A percentile compares a stretch with the other conserved stretches of the same genome.
Conservation (phyloP, 1,139 yeast genomes). For the Sugiyamaella paludigena region DNA sequence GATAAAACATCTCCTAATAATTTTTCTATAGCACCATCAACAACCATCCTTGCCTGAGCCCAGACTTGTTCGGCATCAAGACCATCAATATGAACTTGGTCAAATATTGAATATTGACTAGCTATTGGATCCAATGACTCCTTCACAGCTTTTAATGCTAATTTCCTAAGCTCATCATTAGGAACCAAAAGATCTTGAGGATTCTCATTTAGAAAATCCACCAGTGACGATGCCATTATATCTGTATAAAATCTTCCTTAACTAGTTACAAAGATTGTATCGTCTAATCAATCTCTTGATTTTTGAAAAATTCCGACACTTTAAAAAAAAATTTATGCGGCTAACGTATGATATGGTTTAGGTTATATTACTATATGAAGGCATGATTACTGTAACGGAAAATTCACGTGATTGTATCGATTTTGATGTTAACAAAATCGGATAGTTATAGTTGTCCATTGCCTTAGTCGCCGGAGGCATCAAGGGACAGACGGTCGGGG, state of each 20-base stretch:
- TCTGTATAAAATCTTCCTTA: background rate
- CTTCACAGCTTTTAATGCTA: slow-evolving; percentile 48
- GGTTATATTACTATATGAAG: too few species aligned
- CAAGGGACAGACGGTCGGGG: too few species aligned
- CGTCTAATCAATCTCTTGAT: too few species aligned
- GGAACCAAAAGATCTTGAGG: slow-evolving; percentile 35
- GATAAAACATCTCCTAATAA: slow-evolving; percentile 42
- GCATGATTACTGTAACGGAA: too few species aligned
- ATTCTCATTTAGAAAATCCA: slow-evolving; percentile 23
- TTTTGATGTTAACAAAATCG: too few species aligned
- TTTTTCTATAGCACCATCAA: slow-evolving; percentile 64
- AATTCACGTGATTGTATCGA: too few species aligned
- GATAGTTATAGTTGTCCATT: too few species aligned
- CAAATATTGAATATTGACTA: slow-evolving; percentile 63
- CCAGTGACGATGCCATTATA: slow-evolving; percentile 11
- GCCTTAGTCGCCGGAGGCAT: too few species aligned
- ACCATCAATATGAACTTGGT: slow-evolving; percentile 81
- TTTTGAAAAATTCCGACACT: too few species aligned
- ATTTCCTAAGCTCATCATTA: slow-evolving; percentile 28
- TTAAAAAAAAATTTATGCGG: too few species aligned
- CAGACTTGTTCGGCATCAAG: slow-evolving; percentile 88
- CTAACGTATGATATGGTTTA: too few species aligned
- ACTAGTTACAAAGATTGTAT: too few species aligned
- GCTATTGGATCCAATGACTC: slow-evolving; percentile 63
- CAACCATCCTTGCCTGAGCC: slow-evolving; percentile 86